Evolutionary conservation across 148 eudicot genomes (phyloP).

Genomic region (Rhododendron williamsianum): DNA sequence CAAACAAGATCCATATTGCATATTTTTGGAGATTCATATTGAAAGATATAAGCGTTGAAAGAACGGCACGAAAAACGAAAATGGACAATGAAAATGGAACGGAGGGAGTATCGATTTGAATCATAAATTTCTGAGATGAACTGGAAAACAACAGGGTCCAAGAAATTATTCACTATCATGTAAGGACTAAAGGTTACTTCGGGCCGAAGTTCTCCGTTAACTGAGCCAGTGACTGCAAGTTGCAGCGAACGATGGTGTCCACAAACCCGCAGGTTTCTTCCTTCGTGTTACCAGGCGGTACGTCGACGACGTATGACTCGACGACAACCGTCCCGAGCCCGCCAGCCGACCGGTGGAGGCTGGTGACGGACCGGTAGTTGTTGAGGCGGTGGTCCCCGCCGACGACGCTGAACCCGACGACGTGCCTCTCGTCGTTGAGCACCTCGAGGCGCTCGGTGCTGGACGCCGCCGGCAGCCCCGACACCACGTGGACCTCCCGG

Average conservation of each 20-base stretch:
- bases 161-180: neutral
- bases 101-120: too few species aligned
- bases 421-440: conserved; percentile 33
- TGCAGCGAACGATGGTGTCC: conserved; percentile 32
- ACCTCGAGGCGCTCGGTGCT: conserved; percentile 32
- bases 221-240: conserved; percentile 30
- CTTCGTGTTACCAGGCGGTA: conserved; percentile 25
- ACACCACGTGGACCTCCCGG: conserved; percentile 23
- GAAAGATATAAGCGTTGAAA: too few species aligned
- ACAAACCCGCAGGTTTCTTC: conserved; percentile 34
- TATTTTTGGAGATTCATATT: too few species aligned
- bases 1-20: too few species aligned
- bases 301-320: conserved; percentile 37
- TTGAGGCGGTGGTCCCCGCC: conserved; percentile 30
- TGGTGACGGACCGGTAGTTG: conserved; percentile 27
- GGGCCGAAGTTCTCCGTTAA: conserved; percentile 17
- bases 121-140: too few species aligned
- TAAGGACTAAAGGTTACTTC: neutral
- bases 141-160: neutral
- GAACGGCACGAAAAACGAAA: too few species aligned
- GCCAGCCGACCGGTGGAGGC: conserved; percentile 12
- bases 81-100: too few species aligned
- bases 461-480: conserved; percentile 29
- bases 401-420: conserved; percentile 27
- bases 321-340: conserved; percentile 25